Percentiles rank a stretch among this genome's conserved stretches.
phyloP scores from a whole-genome alignment of 306 rosid species.

The Prunus armeniaca region DNA sequence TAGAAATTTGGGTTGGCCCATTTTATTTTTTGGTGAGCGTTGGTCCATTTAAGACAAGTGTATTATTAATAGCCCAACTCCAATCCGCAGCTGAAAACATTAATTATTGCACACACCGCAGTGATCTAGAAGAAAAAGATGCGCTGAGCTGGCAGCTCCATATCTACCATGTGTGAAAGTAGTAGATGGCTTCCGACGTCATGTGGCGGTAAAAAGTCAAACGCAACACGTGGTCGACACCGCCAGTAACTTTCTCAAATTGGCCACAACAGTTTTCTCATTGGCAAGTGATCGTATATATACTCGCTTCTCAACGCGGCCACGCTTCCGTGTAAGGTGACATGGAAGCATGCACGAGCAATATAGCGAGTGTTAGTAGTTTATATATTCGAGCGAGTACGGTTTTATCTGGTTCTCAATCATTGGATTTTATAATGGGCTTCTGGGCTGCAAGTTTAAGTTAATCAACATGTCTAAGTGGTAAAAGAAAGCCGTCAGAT shows the following conservation, averaged over 20 bases:
- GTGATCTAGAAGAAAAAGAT: neutral
- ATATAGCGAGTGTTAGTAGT: accelerated
- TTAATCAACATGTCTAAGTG: neutral
- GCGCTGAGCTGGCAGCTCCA: slow-evolving; percentile 22
- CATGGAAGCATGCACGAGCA: too few species aligned
- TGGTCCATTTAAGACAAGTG: neutral
- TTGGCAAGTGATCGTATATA: accelerated
- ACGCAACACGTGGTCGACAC: slow-evolving; percentile 22
- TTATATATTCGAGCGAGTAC: neutral
- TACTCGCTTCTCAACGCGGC: neutral
- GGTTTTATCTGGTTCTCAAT: accelerated
- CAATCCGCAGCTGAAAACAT: neutral
- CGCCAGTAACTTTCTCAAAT: neutral
- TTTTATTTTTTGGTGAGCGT: neutral
- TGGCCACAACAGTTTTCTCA: neutral
- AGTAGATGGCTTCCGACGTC: slow-evolving; percentile 19
- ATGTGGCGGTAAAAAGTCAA: slow-evolving; percentile 16
- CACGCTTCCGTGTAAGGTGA: neutral
- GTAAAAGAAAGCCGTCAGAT: slow-evolving; percentile 29
- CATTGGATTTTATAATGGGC: neutral
- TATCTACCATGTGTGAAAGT: slow-evolving; percentile 24
- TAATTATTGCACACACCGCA: neutral
- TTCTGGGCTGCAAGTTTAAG: neutral
- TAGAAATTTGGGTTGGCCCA: neutral
- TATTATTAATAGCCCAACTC: neutral